Evolutionary conservation across 1,284 basidiomycete species (phyloP), one percentile per base, ranked within the genome.

Genomic region (Cutaneotrichosporon sp.): DNA sequence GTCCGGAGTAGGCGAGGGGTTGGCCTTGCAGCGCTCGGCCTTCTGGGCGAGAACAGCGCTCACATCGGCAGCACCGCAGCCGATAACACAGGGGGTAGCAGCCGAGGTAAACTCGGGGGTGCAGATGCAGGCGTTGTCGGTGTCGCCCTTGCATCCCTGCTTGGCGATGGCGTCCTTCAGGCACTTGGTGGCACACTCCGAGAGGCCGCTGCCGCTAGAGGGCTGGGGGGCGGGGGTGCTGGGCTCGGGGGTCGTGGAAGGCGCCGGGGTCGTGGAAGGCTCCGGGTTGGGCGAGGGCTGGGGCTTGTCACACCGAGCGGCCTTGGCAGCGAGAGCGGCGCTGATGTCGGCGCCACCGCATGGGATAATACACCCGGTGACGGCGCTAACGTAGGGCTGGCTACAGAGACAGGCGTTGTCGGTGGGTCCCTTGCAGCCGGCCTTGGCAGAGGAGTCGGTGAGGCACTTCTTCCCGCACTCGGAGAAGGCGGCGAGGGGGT

Each of bases 401-500:
- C 29, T 38, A 33, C 59, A 61, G 9, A 57, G 20, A 27, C 59
- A 60, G 18, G 42, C 29, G 4, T 18, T 36, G 54, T 60, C 59
- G 49, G 31, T 25, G 16, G 20, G 24, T 13, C 36, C 54, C 29
- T 33, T 36, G 54, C 59, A 60, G 3, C 38, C 38, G 18, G 18
- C 38, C 18, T 14, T 42, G 16, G 16, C 18, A 1, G 38, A 7
- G 18, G 18, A 3, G 38, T 6, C 3, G 18, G 18, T 5, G 38
- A 42, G 18, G n/a, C 34, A 36, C 16, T 11, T 14, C 34, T 36
- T 36, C 10, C 18, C 38, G 38, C 38, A 42, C 5, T 14, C 16
- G 18, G 38, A n/a, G 18, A 42, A n/a, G 18, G 7, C 38, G 8
- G 18, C 13, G 38, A n/a, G 38, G 18, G 18, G 38, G 38, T 18